Base-by-base conservation (phyloP, 2,329 filamentous ascomycete genomes). In the Pseudogymnoascus sp. region DNA sequence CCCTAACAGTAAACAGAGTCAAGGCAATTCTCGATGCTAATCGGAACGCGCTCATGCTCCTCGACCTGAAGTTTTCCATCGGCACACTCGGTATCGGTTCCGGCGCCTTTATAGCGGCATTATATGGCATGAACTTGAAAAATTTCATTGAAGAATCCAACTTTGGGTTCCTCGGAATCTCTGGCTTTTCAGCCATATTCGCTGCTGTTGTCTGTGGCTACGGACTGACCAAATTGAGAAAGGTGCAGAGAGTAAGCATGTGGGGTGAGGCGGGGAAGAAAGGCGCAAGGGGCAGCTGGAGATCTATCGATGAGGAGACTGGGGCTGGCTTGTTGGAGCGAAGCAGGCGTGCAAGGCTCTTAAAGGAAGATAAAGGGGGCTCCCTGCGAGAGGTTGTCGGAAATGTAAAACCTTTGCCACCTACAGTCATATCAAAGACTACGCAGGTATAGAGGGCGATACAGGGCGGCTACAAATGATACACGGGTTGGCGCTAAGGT, bases 91-190 rank as follows among this genome's bases (percentile, higher is more conserved):
- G 93, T n/a, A 86, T 97, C 59, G 93, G 91, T 62, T 91, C 93
- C 73, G 95, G 95, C 63, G 97, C 95, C 60, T 96, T 97, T 73
- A 83, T 97, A 70, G 96, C 95, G 7, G 93, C 93, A n/a, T 86
- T 99, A n/a, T 99, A 97, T 81, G 95, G 95, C 70, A 97, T 97
- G 93, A 99, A 99, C 78, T 80, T 99, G 67, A 96, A 97, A 74
- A 97, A 97, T 77, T 97, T 97, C 76, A 91, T 97, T 70, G 95
- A 99, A 78, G 93, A 97, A 74, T 93, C 90, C 1, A 85, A 91
- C 75, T 84, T 91, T 75, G 95, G 93, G 10, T 97, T 99, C 74
- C 82, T 82, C 56, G 84, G 84, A 62, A 87, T 99, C 65, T 91
- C 88, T 2, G 80, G 79, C 16, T 79, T 84, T 65, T 96, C 90